Evolutionary conservation across 2,329 filamentous ascomycete genomes (phyloP), one percentile per base, ranked within the genome.

Genomic region (Nemania diffusa): DNA sequence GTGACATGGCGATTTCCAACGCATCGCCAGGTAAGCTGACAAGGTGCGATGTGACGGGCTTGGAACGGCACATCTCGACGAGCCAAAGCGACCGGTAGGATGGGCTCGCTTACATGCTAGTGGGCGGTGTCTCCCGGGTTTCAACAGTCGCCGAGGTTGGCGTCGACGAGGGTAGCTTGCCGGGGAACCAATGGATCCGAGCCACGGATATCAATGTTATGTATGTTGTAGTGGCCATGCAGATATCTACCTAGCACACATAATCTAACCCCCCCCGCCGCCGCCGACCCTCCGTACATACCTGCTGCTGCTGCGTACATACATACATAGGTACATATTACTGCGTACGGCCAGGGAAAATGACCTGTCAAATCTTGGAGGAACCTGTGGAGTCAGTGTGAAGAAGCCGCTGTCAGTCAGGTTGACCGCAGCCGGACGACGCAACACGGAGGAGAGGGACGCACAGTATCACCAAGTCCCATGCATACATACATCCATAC

Each of bases 111-210:
- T 65, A 65, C 61, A 68, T 69, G 68, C 65, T 65, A 60, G 65
- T 65, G 52, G 62, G 65, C 62, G 58, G 60, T 57, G 65, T 70
- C 62, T 68, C 59, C 69, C 69, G 65, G 68, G 68, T 69, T 67
- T 64, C 64, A 64, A 65, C 64, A 71, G 62, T 71, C 66, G 70
- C 69, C 66, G 69, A 72, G 67, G 65, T 70, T 69, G 63, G 67
- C 58, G 56, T 63, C 20, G 68, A 62, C 58, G 59, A 68, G 62
- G 59, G 59, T 58, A 64, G 59, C 60, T 66, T 64, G 56, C 27
- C 57, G 69, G 65, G 52, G 64, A 64, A 51, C 69, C 68, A 70
- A 71, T 71, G 57, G 65, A 68, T 57, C 69, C 57, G 68, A 71
- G 68, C 68, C 69, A 71, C 68, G 68, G 68, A 64, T 69, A 58